Base-by-base conservation (phyloP, 2,329 filamentous ascomycete genomes). In the Mollisia scopiformis region DNA sequence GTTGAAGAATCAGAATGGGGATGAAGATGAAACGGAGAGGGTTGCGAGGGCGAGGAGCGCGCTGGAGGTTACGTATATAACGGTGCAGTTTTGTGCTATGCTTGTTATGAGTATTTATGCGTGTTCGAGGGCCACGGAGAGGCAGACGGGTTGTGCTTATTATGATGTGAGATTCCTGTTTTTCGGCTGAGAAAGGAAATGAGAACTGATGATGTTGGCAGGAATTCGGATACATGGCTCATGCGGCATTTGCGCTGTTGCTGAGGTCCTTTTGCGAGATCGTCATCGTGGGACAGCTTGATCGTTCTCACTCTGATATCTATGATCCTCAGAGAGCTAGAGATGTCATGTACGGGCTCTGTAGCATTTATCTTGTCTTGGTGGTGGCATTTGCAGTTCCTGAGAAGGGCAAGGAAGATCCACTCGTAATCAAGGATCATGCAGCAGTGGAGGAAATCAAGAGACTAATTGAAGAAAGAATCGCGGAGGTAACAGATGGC, bases 251-350 rank as follows among this genome's bases (percentile, higher is more conserved):
- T 46, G 35, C 27, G 2, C 46, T 55, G 23, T 14, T 55, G 11
- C 35, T 46, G 2, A n/a, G 52, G 19, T 55, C 35, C 3, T 55
- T 55, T n/a, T 55, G 52, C 35, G 52, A 55, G 52, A 37, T 55
- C 13, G 52, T 55, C 6, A 55, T 55, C 11, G 52, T 43, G 21
- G 52, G 52, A 3, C 52, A 55, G 8, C 52, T 55, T 41, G 52
- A 55, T n/a, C 52, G 25, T 23, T n/a, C 19, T 11, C 35, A 8
- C 11, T 6, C 19, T 27, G 8, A 43, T 21, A 6, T 55, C 5
- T 10, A n/a, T 16, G 27, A 46, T 19, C 43, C 37, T 2, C 21
- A 41, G 25, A 43, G 37, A 46, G 52, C 52, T 16, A 43, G 52
- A 55, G 52, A 55, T 55, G 52, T 41, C 13, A 43, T 31, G 14